Conservation (phyloP, 2,329 filamentous ascomycete genomes). For the Bertia moriformis region DNA sequence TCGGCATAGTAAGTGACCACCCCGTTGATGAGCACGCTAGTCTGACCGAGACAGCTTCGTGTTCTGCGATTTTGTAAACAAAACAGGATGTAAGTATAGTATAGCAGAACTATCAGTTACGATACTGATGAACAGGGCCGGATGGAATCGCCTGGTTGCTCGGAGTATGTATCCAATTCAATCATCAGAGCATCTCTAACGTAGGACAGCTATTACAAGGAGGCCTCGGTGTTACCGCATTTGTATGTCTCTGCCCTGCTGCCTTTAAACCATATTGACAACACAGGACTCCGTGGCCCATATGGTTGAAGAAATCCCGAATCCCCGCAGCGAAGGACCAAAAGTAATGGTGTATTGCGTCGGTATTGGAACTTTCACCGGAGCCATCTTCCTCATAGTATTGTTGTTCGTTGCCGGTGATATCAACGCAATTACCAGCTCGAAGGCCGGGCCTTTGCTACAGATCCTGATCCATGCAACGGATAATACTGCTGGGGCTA, state of each 20-base stretch:
- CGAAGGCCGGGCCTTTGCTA: slow-evolving; percentile 39
- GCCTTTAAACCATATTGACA: not conserved
- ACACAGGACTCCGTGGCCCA: slow-evolving; percentile 22
- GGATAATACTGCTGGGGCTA: slow-evolving; percentile 40
- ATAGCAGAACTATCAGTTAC: no score
- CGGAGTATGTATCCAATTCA: slow-evolving; percentile 7
- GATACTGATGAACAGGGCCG: not conserved
- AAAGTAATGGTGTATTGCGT: slow-evolving; percentile 47
- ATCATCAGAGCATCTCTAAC: not conserved
- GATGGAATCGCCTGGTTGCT: slow-evolving; percentile 20
- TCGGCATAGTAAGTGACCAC: not conserved
- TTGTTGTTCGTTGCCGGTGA: slow-evolving; percentile 50
- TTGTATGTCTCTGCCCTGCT: slow-evolving; percentile 12
- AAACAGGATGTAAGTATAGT: not conserved
- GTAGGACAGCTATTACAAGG: slow-evolving; percentile 27
- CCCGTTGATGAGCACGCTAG: not conserved
- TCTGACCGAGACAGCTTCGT: not conserved
- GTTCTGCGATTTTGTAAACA: not conserved
- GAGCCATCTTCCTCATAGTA: slow-evolving; percentile 45
- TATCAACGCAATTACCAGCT: slow-evolving; percentile 36
- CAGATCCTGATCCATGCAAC: slow-evolving; percentile 52
- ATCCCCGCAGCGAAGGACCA: slow-evolving; percentile 31
- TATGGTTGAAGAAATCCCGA: slow-evolving; percentile 19
- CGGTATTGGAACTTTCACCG: slow-evolving; percentile 45
- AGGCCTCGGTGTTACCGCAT: slow-evolving; percentile 36